Evolutionary conservation across 257 asterid genomes (phyloP).

Genomic region (Orobanche coerulescens): DNA sequence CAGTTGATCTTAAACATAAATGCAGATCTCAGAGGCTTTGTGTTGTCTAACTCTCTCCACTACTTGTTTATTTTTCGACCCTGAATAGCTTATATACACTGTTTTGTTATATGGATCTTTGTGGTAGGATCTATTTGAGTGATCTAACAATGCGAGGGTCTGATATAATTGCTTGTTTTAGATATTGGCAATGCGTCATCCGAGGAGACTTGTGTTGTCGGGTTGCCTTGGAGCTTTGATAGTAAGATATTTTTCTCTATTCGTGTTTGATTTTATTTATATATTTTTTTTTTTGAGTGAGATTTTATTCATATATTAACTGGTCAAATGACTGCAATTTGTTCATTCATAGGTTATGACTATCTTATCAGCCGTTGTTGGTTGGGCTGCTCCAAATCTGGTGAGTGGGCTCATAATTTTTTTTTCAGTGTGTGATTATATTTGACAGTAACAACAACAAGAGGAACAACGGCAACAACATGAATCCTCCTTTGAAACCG

Average conservation of each 20-base stretch:
- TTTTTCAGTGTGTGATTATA: background rate
- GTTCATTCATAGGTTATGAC: constrained; percentile 71
- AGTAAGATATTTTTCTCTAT: constrained; percentile 41
- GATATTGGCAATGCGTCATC: constrained; percentile 99
- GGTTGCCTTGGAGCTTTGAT: constrained; percentile 93
- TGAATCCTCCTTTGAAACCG: too few relatives aligned
- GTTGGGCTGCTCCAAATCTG: constrained; percentile 98
- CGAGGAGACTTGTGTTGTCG: constrained; percentile 78
- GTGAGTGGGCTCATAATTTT: constrained; percentile 26
- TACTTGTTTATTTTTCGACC: background rate
- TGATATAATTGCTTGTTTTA: constrained; percentile 24
- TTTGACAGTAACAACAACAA: background rate
- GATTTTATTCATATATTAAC: background rate
- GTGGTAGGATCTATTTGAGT: background rate
- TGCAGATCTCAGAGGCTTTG: background rate
- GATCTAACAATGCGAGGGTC: background rate
- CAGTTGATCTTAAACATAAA: background rate
- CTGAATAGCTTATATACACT: background rate
- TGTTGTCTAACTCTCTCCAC: background rate
- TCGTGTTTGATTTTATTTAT: background rate
- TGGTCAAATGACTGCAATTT: constrained; percentile 9
- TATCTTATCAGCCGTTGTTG: constrained; percentile 82
- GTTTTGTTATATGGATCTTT: background rate
- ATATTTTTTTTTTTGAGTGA: background rate
- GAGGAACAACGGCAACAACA: too few relatives aligned